Conservation (phyloP, 768 basidiomycete species). For the Mrakia gelida region DNA sequence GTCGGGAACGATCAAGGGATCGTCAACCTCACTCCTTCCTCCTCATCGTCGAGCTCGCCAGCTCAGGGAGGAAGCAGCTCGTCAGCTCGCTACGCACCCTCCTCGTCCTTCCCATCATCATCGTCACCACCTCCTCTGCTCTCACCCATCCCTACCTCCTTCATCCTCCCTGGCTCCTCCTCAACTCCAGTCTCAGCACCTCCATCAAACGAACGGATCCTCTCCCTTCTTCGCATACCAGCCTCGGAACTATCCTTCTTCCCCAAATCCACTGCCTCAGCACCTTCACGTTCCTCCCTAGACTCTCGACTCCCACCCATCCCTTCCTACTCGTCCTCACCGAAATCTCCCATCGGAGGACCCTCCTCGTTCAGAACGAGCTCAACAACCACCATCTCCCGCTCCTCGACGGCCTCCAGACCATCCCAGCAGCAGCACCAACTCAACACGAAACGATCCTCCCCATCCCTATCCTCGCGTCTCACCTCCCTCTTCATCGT, state of each 20-base stretch:
- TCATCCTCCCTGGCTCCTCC: neutral
- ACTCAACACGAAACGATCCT: neutral
- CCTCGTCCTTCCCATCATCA: neutral
- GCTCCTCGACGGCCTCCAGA: neutral
- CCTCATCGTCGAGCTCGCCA: neutral
- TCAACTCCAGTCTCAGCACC: too few relatives aligned
- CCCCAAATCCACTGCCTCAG: neutral
- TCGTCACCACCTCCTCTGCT: neutral
- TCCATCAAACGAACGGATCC: neutral
- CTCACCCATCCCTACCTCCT: neutral
- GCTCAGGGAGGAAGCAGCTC: neutral
- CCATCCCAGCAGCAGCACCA: neutral
- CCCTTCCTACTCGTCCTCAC: neutral
- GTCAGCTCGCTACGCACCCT: neutral
- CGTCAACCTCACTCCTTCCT: neutral
- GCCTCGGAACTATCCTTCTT: conserved; percentile 31
- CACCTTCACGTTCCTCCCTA: neutral
- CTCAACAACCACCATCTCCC: neutral
- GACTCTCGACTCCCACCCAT: neutral
- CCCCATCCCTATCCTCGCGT: neutral
- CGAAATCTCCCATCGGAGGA: neutral
- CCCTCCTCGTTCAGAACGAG: neutral
- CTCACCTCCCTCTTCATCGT: conserved; percentile 1
- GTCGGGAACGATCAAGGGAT: neutral
- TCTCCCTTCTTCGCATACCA: conserved; percentile 11